A percentile compares a stretch with the other conserved stretches of the same genome.
Evolutionary conservation across 2,329 filamentous ascomycete species (phyloP).

Genomic region (Camillea tinctor): DNA sequence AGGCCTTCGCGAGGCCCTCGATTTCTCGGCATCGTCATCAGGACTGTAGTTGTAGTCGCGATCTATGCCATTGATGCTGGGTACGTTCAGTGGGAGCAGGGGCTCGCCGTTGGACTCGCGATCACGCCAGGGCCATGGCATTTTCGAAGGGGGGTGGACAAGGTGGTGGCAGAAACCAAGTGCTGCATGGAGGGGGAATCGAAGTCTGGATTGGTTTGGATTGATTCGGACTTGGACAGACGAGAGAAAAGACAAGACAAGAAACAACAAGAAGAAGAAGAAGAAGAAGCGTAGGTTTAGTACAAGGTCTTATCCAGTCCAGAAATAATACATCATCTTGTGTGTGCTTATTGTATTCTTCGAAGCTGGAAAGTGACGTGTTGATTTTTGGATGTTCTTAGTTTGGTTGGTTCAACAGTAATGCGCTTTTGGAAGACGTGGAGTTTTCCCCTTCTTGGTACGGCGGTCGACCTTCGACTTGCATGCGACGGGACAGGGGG

Average conservation of each 20-base stretch:
- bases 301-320: neutral
- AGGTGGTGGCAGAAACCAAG: constrained; percentile 18
- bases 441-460: constrained; percentile 8
- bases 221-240: too few species aligned
- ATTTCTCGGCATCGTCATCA: constrained; percentile 31
- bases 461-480: neutral
- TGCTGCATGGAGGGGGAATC: constrained; percentile 20
- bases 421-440: constrained; percentile 22
- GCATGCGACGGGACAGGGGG: neutral
- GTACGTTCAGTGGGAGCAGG: constrained; percentile 36
- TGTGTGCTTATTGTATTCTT: neutral
- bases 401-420: constrained; percentile 3
- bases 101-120: constrained; percentile 34
- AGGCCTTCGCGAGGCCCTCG: constrained; percentile 32
- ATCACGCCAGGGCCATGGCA: constrained; percentile 39
- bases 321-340: neutral
- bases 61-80: constrained; percentile 32
- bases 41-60: constrained; percentile 27
- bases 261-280: too few species aligned
- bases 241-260: neutral
- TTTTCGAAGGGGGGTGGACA: constrained; percentile 26
- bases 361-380: constrained; percentile 10
- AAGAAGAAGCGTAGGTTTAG: too few species aligned
- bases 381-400: constrained; percentile 1
- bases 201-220: neutral